A percentile compares a stretch with the other conserved stretches of the same genome.
These are phyloP conservation scores for Trypanosoma scelopori DNA, from an alignment of 208 protist genomes.

Conservation along the genomic window DNA sequence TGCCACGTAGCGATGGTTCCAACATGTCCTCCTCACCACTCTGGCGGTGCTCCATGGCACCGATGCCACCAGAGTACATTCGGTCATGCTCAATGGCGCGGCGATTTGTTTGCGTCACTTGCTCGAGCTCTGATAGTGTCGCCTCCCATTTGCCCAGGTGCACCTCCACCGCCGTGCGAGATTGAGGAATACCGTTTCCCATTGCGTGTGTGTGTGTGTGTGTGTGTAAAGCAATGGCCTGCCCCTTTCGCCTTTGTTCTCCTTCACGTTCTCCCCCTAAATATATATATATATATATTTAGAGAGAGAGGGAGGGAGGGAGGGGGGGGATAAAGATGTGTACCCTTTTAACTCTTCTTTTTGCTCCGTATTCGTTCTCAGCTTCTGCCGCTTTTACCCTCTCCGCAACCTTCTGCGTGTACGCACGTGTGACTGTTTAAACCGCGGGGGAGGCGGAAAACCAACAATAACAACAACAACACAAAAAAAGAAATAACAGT, in stretches of 20 bases:
- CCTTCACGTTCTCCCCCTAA: background rate
- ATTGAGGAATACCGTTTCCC: constrained; percentile 50
- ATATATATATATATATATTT: too few species aligned
- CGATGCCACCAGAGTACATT: constrained; percentile 40
- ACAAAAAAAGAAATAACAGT: background rate
- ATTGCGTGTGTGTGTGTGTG: constrained; percentile 21
- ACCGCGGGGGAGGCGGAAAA: background rate
- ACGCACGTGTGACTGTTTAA: background rate
- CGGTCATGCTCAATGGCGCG: constrained; percentile 59
- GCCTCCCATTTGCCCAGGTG: constrained; percentile 80
- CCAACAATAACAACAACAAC: constrained; percentile 1
- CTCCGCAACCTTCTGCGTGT: background rate
- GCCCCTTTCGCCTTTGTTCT: constrained; percentile 3
- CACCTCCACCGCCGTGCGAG: constrained; percentile 40
- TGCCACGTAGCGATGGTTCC: constrained; percentile 14
- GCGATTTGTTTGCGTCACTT: constrained; percentile 52
- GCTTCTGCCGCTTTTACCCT: constrained; percentile 11
- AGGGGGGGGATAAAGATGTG: too few species aligned
- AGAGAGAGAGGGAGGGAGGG: too few species aligned
- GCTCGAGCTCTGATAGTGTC: constrained; percentile 60
- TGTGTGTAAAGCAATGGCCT: background rate
- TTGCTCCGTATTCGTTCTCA: constrained; percentile 1
- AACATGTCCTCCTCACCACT: constrained; percentile 31
- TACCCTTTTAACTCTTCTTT: too few species aligned
- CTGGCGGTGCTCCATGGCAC: background rate